Percentiles rank a stretch among this genome's conserved stretches.
Evolutionary conservation across 139 green algal species (phyloP).

Genomic region (Edaphochlamys debaryana): DNA sequence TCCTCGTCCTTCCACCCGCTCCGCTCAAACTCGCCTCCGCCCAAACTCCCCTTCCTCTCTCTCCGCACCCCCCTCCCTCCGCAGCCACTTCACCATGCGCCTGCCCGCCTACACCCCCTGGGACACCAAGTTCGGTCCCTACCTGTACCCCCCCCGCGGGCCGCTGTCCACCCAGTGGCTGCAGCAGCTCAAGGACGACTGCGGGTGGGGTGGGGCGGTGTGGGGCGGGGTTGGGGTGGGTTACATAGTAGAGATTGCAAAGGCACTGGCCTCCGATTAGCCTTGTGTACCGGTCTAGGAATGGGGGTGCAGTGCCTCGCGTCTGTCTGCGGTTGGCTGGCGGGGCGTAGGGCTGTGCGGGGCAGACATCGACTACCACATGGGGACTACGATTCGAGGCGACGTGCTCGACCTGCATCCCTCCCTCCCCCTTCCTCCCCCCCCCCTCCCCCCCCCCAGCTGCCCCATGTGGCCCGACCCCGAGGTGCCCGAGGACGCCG

Average conservation of each 20-base stretch:
- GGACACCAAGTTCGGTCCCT: background rate
- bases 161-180: background rate
- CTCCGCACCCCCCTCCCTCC: background rate
- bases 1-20: background rate
- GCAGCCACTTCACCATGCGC: constrained; percentile 22
- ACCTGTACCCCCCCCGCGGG: constrained; percentile 7
- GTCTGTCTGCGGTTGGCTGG: too few species aligned
- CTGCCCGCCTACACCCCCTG: constrained; percentile 6
- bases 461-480: constrained; percentile 35
- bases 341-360: too few species aligned
- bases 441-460: background rate
- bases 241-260: too few species aligned
- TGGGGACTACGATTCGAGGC: too few species aligned
- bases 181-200: constrained; percentile 13
- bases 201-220: constrained; percentile 17
- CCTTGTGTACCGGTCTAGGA: too few species aligned
- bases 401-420: too few species aligned
- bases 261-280: background rate
- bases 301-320: too few species aligned
- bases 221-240: too few species aligned
- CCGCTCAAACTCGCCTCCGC: too few species aligned
- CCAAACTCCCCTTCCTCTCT: background rate
- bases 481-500: background rate
- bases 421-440: too few species aligned
- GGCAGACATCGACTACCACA: too few species aligned